These are phyloP conservation scores for Litchi chinensis DNA, from an alignment of 345 rosid species.

Conservation along the genomic window DNA sequence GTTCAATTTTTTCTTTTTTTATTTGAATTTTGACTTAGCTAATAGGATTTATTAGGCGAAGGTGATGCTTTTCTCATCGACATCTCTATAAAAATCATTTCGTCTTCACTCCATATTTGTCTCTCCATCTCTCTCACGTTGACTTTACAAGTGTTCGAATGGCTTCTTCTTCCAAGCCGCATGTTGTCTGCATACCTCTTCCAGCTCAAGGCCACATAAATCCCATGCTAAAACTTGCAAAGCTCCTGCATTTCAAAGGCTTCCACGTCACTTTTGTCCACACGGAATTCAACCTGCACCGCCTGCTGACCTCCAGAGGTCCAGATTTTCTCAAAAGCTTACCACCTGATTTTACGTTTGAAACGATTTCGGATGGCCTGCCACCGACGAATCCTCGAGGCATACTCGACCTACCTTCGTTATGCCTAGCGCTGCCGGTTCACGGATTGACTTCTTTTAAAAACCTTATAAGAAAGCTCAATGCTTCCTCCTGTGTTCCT, in stretches of 20 bases:
- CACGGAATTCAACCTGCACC: constrained; percentile 35
- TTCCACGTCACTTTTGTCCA: constrained; percentile 38
- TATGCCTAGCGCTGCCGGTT: constrained; percentile 15
- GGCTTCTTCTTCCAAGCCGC: constrained; percentile 26
- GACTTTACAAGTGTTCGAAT: not conserved
- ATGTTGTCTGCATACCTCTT: constrained; percentile 36
- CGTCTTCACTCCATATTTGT: too few relatives aligned
- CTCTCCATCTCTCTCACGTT: too few relatives aligned
- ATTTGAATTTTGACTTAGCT: too few relatives aligned
- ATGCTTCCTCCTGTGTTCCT: constrained; percentile 8
- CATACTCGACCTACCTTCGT: constrained; percentile 32
- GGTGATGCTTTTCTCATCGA: too few relatives aligned
- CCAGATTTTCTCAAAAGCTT: constrained; percentile 19
- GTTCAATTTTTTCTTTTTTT: too few relatives aligned
- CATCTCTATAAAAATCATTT: too few relatives aligned
- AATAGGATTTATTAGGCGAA: too few relatives aligned
- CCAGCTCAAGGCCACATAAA: constrained; percentile 46
- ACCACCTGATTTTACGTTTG: constrained; percentile 34
- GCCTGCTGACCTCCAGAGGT: constrained; percentile 32
- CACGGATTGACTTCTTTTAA: constrained; percentile 23
- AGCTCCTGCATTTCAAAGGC: constrained; percentile 39
- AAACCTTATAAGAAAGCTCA: constrained; percentile 28
- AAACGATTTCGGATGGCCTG: constrained; percentile 38
- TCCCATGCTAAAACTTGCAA: constrained; percentile 35
- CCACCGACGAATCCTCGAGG: constrained; percentile 27